A percentile compares a stretch with the other conserved stretches of the same genome.
phyloP scores from a whole-genome alignment of 2,329 filamentous ascomycete species.

The Neonectria magnoliae region DNA sequence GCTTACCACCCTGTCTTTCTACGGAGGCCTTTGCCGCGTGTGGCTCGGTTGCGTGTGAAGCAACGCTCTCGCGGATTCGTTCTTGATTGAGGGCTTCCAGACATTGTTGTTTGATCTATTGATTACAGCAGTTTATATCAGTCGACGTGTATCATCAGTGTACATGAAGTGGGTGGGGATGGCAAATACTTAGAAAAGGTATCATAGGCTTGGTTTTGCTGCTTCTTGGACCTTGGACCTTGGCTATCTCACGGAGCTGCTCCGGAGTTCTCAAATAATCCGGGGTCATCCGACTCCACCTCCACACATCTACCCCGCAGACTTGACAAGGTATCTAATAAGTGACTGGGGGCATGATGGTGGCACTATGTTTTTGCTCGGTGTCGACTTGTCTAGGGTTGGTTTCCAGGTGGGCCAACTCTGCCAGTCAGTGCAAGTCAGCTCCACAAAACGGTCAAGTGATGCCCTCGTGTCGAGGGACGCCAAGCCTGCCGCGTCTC shows the following conservation, averaged over 20 bases:
- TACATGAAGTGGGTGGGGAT: background rate
- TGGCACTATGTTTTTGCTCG: no score
- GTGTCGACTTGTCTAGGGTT: no score
- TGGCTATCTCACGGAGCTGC: background rate
- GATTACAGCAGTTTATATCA: background rate
- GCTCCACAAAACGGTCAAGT: background rate
- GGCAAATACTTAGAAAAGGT: no score
- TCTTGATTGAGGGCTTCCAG: background rate
- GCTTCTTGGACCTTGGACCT: no score
- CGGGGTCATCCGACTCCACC: background rate
- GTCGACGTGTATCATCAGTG: background rate
- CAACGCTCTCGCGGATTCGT: constrained; percentile 5
- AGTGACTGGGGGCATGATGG: background rate
- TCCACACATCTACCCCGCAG: background rate
- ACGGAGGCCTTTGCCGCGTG: constrained; percentile 29
- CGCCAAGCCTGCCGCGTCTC: constrained; percentile 9
- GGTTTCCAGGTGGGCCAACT: no score
- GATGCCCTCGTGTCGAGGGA: constrained; percentile 18
- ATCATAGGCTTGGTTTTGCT: no score
- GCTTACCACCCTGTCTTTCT: constrained; percentile 28
- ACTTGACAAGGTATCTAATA: background rate
- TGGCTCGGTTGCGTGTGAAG: constrained; percentile 22
- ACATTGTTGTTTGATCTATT: background rate
- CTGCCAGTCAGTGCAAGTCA: no score
- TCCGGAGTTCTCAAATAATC: background rate